Conservation (phyloP, 352 stramenopile species). For the Phytopythium cucurbitacearum region DNA sequence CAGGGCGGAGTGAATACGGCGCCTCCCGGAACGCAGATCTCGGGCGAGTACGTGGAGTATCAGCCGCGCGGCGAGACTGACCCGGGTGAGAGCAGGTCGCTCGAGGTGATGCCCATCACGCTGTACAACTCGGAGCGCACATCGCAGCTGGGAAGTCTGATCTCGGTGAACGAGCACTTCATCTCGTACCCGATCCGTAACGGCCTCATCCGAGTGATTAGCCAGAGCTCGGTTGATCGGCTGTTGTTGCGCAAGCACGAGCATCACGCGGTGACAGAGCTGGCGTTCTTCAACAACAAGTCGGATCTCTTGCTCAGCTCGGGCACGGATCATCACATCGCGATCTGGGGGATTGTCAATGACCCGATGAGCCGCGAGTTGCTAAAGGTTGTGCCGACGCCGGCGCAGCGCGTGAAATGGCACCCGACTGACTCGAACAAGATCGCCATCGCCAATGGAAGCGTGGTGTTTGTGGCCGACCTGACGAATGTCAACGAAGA, state of each 20-base stretch:
- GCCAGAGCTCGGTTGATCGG: slow-evolving; percentile 70
- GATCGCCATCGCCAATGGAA: slow-evolving; percentile 68
- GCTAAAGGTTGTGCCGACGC: slow-evolving; percentile 52
- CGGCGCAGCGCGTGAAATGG: slow-evolving; percentile 73
- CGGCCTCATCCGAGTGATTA: slow-evolving; percentile 80
- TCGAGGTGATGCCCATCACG: slow-evolving; percentile 85
- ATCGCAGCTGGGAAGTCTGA: slow-evolving; percentile 66
- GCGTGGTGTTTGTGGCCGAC: slow-evolving; percentile 58
- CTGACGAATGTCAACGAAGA: slow-evolving; percentile 40
- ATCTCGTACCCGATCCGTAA: slow-evolving; percentile 87
- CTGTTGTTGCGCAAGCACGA: slow-evolving; percentile 75
- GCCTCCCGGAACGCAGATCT: slow-evolving; percentile 43
- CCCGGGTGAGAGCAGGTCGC: slow-evolving; percentile 37
- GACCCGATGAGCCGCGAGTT: slow-evolving; percentile 71
- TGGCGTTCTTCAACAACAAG: slow-evolving; percentile 70
- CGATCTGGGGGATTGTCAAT: slow-evolving; percentile 61
- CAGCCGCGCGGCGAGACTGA: slow-evolving; percentile 29
- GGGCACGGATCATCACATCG: slow-evolving; percentile 70
- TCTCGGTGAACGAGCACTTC: slow-evolving; percentile 81
- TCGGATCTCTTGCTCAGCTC: slow-evolving; percentile 66
- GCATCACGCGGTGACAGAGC: slow-evolving; percentile 61
- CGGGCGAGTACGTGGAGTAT: slow-evolving; percentile 54
- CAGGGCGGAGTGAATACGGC: slow-evolving; percentile 10
- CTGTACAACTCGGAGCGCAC: slow-evolving; percentile 75
- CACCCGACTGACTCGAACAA: slow-evolving; percentile 71